phyloP scores from a whole-genome alignment of 768 basidiomycete genomes.

The Russula sp. region DNA sequence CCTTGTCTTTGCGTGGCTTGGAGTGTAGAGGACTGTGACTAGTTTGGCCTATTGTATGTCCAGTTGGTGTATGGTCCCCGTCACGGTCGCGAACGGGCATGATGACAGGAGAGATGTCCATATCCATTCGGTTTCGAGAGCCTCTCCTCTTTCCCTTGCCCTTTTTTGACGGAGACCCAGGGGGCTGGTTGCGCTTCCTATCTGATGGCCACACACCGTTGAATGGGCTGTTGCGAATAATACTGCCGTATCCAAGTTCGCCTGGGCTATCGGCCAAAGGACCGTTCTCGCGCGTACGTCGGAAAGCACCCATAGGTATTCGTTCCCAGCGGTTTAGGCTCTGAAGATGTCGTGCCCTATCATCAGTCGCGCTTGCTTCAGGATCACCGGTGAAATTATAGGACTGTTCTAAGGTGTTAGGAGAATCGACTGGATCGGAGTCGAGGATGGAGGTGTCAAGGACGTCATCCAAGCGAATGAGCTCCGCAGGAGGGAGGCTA shows the following conservation, averaged over 20 bases:
- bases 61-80: constrained; percentile 50
- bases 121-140: constrained; percentile 24
- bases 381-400: constrained; percentile 18
- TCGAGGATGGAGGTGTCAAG: constrained; percentile 67
- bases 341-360: constrained; percentile 37
- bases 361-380: constrained; percentile 17
- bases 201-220: constrained; percentile 22
- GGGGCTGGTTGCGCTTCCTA: constrained; percentile 19
- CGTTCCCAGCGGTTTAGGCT: constrained; percentile 65
- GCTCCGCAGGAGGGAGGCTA: constrained; percentile 31
- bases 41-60: constrained; percentile 27
- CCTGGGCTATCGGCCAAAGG: constrained; percentile 14
- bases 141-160: constrained; percentile 29
- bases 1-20: constrained; percentile 48
- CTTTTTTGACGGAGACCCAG: constrained; percentile 24
- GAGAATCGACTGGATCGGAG: constrained; percentile 36
- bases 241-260: constrained; percentile 15
- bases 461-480: constrained; percentile 67
- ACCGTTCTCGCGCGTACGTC: constrained; percentile 45
- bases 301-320: constrained; percentile 66
- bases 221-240: constrained; percentile 20
- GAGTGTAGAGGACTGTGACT: constrained; percentile 31
- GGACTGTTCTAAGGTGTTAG: constrained; percentile 3
- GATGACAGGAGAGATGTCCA: constrained; percentile 44
- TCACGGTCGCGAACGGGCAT: constrained; percentile 40